A percentile compares a stretch with the other conserved stretches of the same genome.
These are phyloP conservation scores for Raddia distichophylla DNA, from an alignment of 176 grass and related monocot genomes.

Conservation along the genomic window DNA sequence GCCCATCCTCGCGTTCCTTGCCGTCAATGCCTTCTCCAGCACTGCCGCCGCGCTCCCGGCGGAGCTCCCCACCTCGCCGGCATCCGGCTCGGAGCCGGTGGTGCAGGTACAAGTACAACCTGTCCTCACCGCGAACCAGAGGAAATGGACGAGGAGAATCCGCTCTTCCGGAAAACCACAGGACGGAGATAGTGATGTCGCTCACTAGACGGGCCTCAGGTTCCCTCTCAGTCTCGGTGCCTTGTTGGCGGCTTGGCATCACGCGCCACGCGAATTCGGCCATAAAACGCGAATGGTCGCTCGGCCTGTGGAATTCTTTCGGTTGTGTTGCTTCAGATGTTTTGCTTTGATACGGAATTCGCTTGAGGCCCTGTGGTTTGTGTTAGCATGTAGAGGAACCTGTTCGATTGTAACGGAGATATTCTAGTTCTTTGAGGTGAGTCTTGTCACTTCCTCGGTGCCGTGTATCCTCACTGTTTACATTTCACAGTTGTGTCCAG, in stretches of 20 bases:
- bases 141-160: conserved; percentile 78
- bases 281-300: not conserved
- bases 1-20: conserved; percentile 90
- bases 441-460: not conserved
- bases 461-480: not conserved
- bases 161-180: conserved; percentile 45
- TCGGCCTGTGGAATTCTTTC: not conserved
- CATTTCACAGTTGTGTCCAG: not conserved
- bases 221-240: not conserved
- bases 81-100: conserved; percentile 10
- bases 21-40: conserved; percentile 81
- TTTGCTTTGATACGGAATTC: not conserved
- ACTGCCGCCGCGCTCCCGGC: conserved; percentile 91
- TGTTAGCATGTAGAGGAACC: too few relatives aligned
- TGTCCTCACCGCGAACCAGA: conserved; percentile 55
- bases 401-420: too few relatives aligned
- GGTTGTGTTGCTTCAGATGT: not conserved
- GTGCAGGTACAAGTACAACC: too few relatives aligned
- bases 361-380: too few relatives aligned
- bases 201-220: conserved; percentile 27
- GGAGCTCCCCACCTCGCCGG: conserved; percentile 57
- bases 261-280: too few relatives aligned
- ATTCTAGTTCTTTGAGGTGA: not conserved
- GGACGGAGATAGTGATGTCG: not conserved
- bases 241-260: too few relatives aligned